Base-by-base conservation (phyloP, 2,329 filamentous ascomycete genomes). In the Catunica adiposa region DNA sequence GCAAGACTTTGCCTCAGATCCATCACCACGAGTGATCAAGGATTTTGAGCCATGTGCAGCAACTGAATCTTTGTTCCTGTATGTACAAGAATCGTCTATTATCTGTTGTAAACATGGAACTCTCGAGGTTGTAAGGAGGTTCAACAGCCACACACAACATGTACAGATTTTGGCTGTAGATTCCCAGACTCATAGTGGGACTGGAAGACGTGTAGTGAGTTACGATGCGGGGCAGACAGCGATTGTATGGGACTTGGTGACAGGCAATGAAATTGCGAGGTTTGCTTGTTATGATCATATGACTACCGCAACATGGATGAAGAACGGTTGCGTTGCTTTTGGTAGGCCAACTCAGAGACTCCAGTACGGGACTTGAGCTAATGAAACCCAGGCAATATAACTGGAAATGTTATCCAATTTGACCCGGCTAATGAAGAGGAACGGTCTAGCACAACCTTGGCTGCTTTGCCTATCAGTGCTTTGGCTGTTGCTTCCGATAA, bases 181-280 rank as follows among this genome's bases (percentile, higher is more conserved):
- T 67, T 97, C 89, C 65, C 81, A 86, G 56, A 96, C 89, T 67
- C 89, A 96, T 62, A 73, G 81, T 59, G 89, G 89, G 2, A 83
- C 84, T 0, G 92, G 90, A 26, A 77, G 89, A 60, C 71, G 94
- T 59, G 89, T 94, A 1, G 87, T 95, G 59, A 97, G 89, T 70
- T 96, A 95, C 64, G 92, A 98, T 73, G 79, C 79, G 17, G 84
- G 87, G 38, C 86, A 90, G 67, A 95, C 87, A 1, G 88, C 89
- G 3, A 95, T 97, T 65, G 87, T 97, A 6, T 98, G 92, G 92
- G 90, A 98, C 69, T 75, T 96, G 59, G 81, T 94, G 71, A 94
- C 88, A 0, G 92, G 92, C 51, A 82, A 89, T 58, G 89, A 96
- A 68, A 78, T 96, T 58, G 83, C 90, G 40, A 79, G 89, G n/a